A percentile compares a stretch with the other conserved stretches of the same genome.
Evolutionary conservation across 306 rosid genomes (phyloP).

Genomic region (Vigna unguiculata): DNA sequence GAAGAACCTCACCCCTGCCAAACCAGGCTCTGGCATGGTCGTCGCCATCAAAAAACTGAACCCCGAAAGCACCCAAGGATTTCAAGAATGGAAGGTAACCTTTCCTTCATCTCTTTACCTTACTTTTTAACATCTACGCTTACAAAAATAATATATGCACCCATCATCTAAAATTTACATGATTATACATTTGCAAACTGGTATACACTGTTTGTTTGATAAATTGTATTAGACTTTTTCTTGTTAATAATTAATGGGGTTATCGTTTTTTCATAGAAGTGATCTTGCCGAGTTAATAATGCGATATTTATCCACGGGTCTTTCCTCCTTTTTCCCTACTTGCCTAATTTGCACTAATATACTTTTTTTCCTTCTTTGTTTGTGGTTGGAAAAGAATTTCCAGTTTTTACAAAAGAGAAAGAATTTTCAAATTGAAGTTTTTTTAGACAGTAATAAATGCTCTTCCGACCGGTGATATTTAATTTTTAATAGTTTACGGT

Average conservation of each 20-base stretch:
- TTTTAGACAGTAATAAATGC: background rate
- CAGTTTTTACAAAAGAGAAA: background rate
- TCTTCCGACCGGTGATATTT: background rate
- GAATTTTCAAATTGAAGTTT: background rate
- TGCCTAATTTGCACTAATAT: background rate
- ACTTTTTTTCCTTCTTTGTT: no score
- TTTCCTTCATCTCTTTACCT: background rate
- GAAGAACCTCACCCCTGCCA: constrained; percentile 70
- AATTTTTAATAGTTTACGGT: background rate
- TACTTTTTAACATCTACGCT: background rate
- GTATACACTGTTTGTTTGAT: no score
- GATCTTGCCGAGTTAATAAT: background rate
- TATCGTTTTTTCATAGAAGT: background rate
- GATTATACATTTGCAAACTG: no score
- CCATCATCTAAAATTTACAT: no score
- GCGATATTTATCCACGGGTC: background rate
- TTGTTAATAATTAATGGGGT: background rate
- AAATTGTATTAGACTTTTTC: no score
- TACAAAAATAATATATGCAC: no score
- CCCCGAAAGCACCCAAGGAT: constrained; percentile 76
- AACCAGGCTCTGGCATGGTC: constrained; percentile 58
- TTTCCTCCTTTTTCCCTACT: background rate
- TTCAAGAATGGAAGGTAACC: constrained; percentile 84
- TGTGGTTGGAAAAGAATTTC: background rate
- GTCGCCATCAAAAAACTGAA: constrained; percentile 85